Conservation (phyloP, 768 basidiomycete species). For the Rickenella mellea region DNA sequence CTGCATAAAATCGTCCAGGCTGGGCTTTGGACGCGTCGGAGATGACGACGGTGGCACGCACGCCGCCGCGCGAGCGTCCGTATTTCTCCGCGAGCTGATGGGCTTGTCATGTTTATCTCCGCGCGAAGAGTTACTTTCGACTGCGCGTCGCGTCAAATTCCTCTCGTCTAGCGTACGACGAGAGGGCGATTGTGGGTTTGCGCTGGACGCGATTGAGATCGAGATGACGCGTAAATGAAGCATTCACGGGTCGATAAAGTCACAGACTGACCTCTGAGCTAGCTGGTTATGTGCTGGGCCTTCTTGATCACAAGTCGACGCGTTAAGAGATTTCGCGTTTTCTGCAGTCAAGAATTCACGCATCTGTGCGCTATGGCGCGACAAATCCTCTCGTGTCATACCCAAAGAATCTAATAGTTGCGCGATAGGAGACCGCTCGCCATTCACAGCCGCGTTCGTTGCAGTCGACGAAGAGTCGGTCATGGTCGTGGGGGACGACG, state of each 20-base stretch:
- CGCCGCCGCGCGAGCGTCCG: neutral
- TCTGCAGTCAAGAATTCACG: constrained; percentile 63
- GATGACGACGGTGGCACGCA: constrained; percentile 13
- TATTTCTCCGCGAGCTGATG: too few species aligned
- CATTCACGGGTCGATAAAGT: neutral
- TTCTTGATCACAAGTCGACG: constrained; percentile 8
- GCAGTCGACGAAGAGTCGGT: neutral
- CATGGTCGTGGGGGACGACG: neutral
- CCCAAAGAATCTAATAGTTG: constrained; percentile 63
- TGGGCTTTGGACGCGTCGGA: constrained; percentile 36
- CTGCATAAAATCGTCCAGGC: constrained; percentile 39
- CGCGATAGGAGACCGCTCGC: constrained; percentile 52
- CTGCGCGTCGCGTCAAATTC: too few species aligned
- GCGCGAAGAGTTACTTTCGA: neutral
- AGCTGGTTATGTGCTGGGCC: neutral
- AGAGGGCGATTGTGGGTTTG: too few species aligned
- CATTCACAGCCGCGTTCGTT: too few species aligned
- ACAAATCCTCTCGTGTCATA: constrained; percentile 68
- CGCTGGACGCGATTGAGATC: neutral
- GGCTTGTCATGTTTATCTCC: neutral
- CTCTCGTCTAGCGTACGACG: too few species aligned
- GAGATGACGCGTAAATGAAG: neutral
- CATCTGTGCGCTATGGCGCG: constrained; percentile 69
- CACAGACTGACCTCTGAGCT: neutral
- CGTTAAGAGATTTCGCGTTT: constrained; percentile 35